These are phyloP conservation scores for Panellus pusillus DNA, from an alignment of 768 basidiomycete genomes.

Conservation along the genomic window DNA sequence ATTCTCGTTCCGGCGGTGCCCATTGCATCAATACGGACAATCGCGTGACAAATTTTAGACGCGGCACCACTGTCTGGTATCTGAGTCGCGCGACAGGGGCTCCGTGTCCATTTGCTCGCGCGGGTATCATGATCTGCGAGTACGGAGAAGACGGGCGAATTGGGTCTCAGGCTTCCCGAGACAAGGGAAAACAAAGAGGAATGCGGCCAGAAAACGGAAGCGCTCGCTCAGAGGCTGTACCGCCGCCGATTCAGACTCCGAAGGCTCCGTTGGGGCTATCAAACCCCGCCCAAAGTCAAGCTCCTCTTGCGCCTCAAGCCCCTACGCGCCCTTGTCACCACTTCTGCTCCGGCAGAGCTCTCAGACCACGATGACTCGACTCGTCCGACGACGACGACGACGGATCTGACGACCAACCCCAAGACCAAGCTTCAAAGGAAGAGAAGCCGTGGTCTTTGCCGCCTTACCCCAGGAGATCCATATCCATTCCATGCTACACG, in stretches of 20 bases:
- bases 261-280: constrained; percentile 39
- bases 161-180: constrained; percentile 22
- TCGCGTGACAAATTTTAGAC: constrained; percentile 69
- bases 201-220: constrained; percentile 43
- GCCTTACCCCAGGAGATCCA: constrained; percentile 57
- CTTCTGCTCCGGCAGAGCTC: constrained; percentile 31
- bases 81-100: constrained; percentile 72
- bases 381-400: constrained; percentile 41
- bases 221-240: constrained; percentile 38
- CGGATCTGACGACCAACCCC: constrained; percentile 24
- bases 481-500: constrained; percentile 56
- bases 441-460: constrained; percentile 53
- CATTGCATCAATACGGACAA: constrained; percentile 41
- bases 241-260: constrained; percentile 32
- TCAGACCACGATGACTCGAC: constrained; percentile 39
- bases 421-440: constrained; percentile 23
- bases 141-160: constrained; percentile 55
- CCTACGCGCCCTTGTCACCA: constrained; percentile 27
- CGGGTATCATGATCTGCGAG: constrained; percentile 71
- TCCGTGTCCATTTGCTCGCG: constrained; percentile 72
- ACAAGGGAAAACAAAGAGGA: constrained; percentile 29
- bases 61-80: constrained; percentile 82
- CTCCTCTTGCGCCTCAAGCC: constrained; percentile 67
- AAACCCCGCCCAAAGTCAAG: constrained; percentile 65
- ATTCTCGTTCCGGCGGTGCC: constrained; percentile 71